Evolutionary conservation across 2,329 filamentous ascomycete species (phyloP).

Genomic region (Sporothrix inflata): DNA sequence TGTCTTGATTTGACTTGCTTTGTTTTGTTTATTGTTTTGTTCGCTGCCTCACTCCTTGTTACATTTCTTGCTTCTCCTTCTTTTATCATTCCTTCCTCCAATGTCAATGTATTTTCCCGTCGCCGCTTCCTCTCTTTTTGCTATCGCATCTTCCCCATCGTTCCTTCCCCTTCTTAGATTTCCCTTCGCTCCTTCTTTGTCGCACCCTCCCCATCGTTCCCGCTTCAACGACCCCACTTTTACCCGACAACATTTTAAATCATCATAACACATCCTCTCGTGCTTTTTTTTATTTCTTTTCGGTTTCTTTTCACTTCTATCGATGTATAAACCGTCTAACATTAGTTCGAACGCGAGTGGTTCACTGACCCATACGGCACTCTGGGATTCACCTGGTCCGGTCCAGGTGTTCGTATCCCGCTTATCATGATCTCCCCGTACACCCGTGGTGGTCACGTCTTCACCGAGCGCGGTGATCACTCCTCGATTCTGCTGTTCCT

Average conservation of each 20-base stretch:
- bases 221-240: background rate
- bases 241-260: background rate
- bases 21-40: background rate
- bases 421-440: slow-evolving; percentile 61
- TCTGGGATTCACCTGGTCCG: slow-evolving; percentile 44
- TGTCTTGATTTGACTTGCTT: background rate
- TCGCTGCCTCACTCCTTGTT: background rate
- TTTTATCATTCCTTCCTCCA: too few relatives aligned
- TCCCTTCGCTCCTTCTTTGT: too few relatives aligned
- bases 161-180: too few relatives aligned
- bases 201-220: background rate
- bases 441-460: slow-evolving; percentile 57
- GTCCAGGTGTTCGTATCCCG: slow-evolving; percentile 53
- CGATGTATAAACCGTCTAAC: background rate
- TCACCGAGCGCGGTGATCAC: slow-evolving; percentile 58
- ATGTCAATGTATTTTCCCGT: too few relatives aligned
- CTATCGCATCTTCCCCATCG: background rate
- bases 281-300: background rate
- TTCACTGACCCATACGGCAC: slow-evolving; percentile 47
- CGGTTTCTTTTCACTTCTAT: background rate
- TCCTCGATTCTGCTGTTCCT: slow-evolving; percentile 59
- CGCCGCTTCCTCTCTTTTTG: too few relatives aligned
- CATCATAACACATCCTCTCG: background rate
- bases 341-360: slow-evolving; percentile 48
- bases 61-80: too few relatives aligned